Base-by-base conservation (phyloP, 148 eudicot genomes). In the Chenopodium berlandieri region DNA sequence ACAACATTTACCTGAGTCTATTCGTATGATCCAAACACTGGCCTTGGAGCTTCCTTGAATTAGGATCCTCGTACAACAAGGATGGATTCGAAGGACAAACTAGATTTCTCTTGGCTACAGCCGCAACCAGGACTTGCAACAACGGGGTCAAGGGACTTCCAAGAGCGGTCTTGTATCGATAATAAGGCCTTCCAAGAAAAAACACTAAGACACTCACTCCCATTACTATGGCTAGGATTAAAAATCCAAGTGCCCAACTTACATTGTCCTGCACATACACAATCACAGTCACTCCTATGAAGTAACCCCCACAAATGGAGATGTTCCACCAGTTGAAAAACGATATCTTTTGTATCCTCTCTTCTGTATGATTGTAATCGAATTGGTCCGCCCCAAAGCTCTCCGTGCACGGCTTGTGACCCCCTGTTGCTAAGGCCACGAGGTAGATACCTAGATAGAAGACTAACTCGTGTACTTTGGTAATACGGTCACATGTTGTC, bases 331-430 rank as follows among this genome's bases (percentile, higher is more conserved):
- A 92, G 79, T 94, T 94, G 89, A 94, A 94, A 66, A 88, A 94
- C 0, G 97, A 91, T 92, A 90, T 88, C 80, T 90, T 94, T 75
- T 92, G 67, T 67, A 44, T 82, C 76, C 93, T 86, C 78, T 97
- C 98, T 50, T 22, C 13, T 1, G 66, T 2, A 25, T 67, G 40
- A 37, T 30, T 67, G 71, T 30, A 19, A 37, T 67, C 71, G 20
- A 94, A 94, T 70, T 94, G 98, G 78, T 94, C 97, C 1, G 98
- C 96, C 13, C 98, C 98, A 23, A 94, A 94, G 83, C 98, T 92
- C 84, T 92, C 96, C 47, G 92, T 60, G 0, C 90, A 80, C 1
- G 98, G 97, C 78, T 94, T 94, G 83, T 91, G 91, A 9, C 98
- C 98, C 46, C 98, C 97, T 4, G 98, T 94, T 22, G 92, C 97